phyloP scores from a whole-genome alignment of 352 stramenopile genomes.

The Globisporangium cystogenes region DNA sequence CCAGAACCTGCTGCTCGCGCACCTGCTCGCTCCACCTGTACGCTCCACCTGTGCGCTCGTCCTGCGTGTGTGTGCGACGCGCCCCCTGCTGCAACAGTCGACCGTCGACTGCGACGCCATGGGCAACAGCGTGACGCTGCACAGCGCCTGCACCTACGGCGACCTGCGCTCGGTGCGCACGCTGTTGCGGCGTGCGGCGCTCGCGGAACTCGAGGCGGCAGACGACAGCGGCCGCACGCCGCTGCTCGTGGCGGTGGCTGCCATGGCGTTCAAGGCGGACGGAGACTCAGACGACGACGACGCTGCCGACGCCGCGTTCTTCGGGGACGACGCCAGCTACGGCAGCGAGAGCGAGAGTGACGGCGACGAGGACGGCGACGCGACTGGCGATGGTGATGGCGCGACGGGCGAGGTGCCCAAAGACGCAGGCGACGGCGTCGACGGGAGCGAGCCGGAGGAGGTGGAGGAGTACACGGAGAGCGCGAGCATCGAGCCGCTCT shows the following conservation, averaged over 20 bases:
- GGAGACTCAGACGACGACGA: constrained; percentile 40
- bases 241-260: constrained; percentile 63
- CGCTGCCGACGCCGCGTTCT: constrained; percentile 11
- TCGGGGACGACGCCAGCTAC: constrained; percentile 17
- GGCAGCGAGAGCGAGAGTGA: constrained; percentile 20
- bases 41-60: too few species aligned
- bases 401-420: too few species aligned
- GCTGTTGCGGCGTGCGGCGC: constrained; percentile 53
- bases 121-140: constrained; percentile 79
- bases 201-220: constrained; percentile 62
- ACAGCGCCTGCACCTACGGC: constrained; percentile 72
- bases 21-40: too few species aligned
- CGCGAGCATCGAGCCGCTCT: constrained; percentile 46
- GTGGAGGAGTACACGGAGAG: constrained; percentile 50
- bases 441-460: constrained; percentile 20
- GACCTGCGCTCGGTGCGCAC: constrained; percentile 52
- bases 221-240: constrained; percentile 75
- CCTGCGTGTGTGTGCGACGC: too few species aligned
- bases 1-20: too few species aligned
- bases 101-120: constrained; percentile 18
- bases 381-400: too few species aligned
- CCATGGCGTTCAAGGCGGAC: constrained; percentile 41
- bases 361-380: constrained; percentile 5
- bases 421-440: not conserved
- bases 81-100: not conserved